These are phyloP conservation scores for Metschnikowia corniflorae DNA, from an alignment of 805 yeast genomes.

Conservation along the genomic window DNA sequence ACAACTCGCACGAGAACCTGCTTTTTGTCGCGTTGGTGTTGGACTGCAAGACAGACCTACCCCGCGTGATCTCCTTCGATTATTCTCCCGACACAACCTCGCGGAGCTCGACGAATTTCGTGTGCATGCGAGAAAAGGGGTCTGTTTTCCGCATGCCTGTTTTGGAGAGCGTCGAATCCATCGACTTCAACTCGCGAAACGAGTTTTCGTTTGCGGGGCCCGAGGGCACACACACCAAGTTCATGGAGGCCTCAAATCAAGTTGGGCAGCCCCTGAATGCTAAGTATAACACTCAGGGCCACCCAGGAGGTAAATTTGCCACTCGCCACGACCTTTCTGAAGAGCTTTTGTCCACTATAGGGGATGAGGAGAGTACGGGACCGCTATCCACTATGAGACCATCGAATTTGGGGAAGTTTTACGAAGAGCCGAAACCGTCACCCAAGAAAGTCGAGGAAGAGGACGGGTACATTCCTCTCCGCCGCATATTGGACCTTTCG, in stretches of 20 bases:
- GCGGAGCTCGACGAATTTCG: slow-evolving; percentile 57
- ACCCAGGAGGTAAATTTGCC: not conserved
- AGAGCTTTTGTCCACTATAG: slow-evolving; percentile 27
- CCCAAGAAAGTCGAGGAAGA: slow-evolving; percentile 13
- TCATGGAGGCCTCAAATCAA: slow-evolving; percentile 23
- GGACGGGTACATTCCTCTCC: slow-evolving; percentile 27
- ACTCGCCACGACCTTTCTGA: slow-evolving; percentile 17
- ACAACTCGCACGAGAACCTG: slow-evolving; percentile 47
- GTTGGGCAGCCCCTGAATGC: not conserved
- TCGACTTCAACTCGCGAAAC: slow-evolving; percentile 66
- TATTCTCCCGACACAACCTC: slow-evolving; percentile 57
- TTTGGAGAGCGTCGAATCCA: slow-evolving; percentile 57
- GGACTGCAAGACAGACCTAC: slow-evolving; percentile 72
- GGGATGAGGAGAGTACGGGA: slow-evolving; percentile 27
- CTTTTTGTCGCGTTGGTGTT: slow-evolving; percentile 72
- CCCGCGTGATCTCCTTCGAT: slow-evolving; percentile 81
- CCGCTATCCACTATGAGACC: slow-evolving; percentile 8
- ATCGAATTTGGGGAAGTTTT: not conserved
- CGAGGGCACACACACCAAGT: slow-evolving; percentile 48
- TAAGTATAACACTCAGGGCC: not conserved
- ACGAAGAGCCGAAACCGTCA: not conserved
- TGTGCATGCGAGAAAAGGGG: slow-evolving; percentile 91
- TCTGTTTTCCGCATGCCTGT: slow-evolving; percentile 78
- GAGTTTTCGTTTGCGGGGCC: slow-evolving; percentile 61
- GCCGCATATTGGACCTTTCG: slow-evolving; percentile 28